Percentiles rank a stretch among this genome's conserved stretches.
Evolutionary conservation across 2,329 filamentous ascomycete genomes (phyloP).

Genomic region (Nakataea oryzae): DNA sequence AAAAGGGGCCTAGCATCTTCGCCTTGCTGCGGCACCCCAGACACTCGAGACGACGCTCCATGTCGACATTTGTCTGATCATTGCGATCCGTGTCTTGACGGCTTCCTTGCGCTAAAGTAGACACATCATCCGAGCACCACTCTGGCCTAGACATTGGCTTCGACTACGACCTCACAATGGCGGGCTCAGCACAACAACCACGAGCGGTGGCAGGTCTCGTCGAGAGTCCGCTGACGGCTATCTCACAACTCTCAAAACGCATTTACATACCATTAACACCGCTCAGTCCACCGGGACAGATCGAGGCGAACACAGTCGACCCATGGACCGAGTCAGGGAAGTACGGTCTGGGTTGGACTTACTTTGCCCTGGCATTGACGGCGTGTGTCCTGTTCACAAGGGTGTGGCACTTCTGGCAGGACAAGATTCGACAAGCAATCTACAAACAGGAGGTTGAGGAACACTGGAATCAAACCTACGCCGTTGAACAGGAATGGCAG

Average conservation of each 20-base stretch:
- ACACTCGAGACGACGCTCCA: background rate
- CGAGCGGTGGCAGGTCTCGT: background rate
- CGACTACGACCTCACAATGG: background rate
- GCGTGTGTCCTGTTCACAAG: conserved; percentile 57
- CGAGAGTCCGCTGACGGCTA: conserved; percentile 12
- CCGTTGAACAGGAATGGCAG: conserved; percentile 35
- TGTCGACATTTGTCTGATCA: background rate
- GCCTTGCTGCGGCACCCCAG: background rate
- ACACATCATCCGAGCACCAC: background rate
- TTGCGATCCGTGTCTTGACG: background rate
- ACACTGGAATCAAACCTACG: conserved; percentile 46
- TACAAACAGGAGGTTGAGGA: conserved; percentile 74
- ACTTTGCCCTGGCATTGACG: conserved; percentile 69
- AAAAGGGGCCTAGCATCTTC: conserved; percentile 1
- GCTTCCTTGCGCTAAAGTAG: background rate
- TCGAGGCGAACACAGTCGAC: conserved; percentile 57
- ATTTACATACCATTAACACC: conserved; percentile 51
- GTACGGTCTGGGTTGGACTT: conserved; percentile 81
- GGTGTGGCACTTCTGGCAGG: conserved; percentile 83
- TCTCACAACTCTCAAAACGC: conserved; percentile 36
- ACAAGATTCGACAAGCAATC: conserved; percentile 82
- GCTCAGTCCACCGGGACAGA: conserved; percentile 48
- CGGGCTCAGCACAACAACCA: background rate
- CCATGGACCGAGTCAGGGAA: conserved; percentile 76
- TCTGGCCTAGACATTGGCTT: background rate